Evolutionary conservation across 768 basidiomycete species (phyloP), one percentile per base, ranked within the genome.

Genomic region (Russula griseocarnosa): DNA sequence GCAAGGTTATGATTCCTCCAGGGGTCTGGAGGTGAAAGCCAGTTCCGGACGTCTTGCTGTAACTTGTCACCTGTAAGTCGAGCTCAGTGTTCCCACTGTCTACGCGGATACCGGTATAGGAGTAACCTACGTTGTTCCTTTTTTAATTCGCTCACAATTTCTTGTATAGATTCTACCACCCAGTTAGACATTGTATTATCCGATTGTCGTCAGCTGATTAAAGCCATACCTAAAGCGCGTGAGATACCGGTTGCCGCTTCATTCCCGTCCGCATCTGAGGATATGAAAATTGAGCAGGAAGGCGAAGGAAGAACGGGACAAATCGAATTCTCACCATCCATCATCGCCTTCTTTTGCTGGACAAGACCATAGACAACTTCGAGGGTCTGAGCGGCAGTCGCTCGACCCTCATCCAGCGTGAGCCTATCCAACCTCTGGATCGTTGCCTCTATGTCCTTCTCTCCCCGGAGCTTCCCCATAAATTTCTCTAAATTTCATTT

Each of bases 1-100:
- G 38, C 55, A 0, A 55, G 8, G 16, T 55, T 55, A 5, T 55
- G 11, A 13, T 50, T 47, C 44, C 57, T 26, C 16, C 34, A 62
- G 1, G 61, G 61, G 14, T 62, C 61, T 14, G 61, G 61, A 1
- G 61, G 55, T 9, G 49, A 28, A 28, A 62, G 55, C 61, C 61
- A 62, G 8, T 20, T 10, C 16, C 38, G 49, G 11, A 50, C 22
- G 10, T 57, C 36, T 2, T 7, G 11, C 36, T 40, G 47, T 22
- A 62, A 18, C 20, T 40, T 34, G 9, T 62, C 46, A 20, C 54
- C 61, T 62, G 26, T 10, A 5, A 24, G 32, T 9, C 11, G 22
- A 2, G 9, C n/a, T 62, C 38, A 62, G 61, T 30, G 1, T n/a
- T 26, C 34, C 13, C 7, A 0, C 14, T 7, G 14, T 6, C 16